phyloP scores from a whole-genome alignment of 2,329 filamentous ascomycete species.

The Epichloe gansuensis region DNA sequence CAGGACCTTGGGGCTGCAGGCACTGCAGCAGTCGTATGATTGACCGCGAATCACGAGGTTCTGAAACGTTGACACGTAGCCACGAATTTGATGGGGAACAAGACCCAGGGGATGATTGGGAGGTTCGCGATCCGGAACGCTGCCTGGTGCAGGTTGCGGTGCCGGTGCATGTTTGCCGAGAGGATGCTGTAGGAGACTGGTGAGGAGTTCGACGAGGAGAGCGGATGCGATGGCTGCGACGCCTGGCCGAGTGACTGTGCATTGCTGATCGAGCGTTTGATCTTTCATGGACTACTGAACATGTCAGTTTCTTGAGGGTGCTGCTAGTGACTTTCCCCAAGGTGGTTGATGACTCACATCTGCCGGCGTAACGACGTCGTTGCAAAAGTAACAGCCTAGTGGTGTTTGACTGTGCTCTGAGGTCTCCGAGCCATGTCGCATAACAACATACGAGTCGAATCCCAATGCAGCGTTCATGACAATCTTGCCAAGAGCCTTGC shows the following conservation, averaged over 20 bases:
- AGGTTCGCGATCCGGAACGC: conserved; percentile 40
- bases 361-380: conserved; percentile 86
- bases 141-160: conserved; percentile 29
- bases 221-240: conserved; percentile 87
- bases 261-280: conserved; percentile 92
- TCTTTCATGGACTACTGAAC: conserved; percentile 74
- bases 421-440: conserved; percentile 73
- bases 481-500: conserved; percentile 82
- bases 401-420: conserved; percentile 45
- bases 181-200: conserved; percentile 80
- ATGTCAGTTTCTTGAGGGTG: not conserved
- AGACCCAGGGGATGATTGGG: conserved; percentile 50
- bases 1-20: conserved; percentile 60
- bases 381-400: conserved; percentile 95
- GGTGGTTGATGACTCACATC: conserved; percentile 52
- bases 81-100: conserved; percentile 69
- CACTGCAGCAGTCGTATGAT: conserved; percentile 71
- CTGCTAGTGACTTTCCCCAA: not conserved
- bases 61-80: conserved; percentile 61
- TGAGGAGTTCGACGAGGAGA: conserved; percentile 77
- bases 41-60: conserved; percentile 61
- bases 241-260: conserved; percentile 89
- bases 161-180: conserved; percentile 49
- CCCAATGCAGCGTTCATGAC: conserved; percentile 94
- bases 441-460: conserved; percentile 93